Evolutionary conservation across 495 filamentous ascomycete species (phyloP).

Genomic region (Penicilliopsis zonata): DNA sequence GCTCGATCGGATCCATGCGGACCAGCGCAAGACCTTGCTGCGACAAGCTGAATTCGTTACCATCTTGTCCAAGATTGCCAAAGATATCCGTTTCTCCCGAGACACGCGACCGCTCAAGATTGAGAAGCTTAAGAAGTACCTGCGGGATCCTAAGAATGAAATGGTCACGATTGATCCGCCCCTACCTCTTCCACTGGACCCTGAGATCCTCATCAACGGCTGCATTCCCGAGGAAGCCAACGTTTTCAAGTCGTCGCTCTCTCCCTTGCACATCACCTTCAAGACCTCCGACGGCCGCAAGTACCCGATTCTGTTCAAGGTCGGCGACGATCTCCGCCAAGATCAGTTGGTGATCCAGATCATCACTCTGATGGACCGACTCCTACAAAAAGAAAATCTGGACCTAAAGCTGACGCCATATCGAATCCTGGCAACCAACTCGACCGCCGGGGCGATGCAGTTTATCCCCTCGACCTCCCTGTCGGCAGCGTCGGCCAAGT

Average conservation of each 20-base stretch:
- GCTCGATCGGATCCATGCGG: slow-evolving; percentile 45
- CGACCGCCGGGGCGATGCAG: slow-evolving; percentile 81
- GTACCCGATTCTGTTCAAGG: slow-evolving; percentile 94
- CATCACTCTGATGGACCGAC: slow-evolving; percentile 93
- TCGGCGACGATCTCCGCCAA: slow-evolving; percentile 91
- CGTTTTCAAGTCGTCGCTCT: slow-evolving; percentile 91
- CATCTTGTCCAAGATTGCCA: slow-evolving; percentile 78
- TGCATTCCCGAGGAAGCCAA: slow-evolving; percentile 74
- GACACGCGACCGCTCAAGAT: slow-evolving; percentile 68
- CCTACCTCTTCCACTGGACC: slow-evolving; percentile 81
- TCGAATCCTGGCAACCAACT: slow-evolving; percentile 85
- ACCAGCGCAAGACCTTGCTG: slow-evolving; percentile 61
- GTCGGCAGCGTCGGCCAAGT: slow-evolving; percentile 66
- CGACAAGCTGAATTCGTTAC: slow-evolving; percentile 84
- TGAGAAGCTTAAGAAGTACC: slow-evolving; percentile 66
- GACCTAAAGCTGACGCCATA: slow-evolving; percentile 93
- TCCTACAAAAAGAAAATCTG: slow-evolving; percentile 92
- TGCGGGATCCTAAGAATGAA: slow-evolving; percentile 86
- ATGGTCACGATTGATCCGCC: slow-evolving; percentile 72
- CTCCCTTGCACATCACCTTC: slow-evolving; percentile 83
- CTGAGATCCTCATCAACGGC: slow-evolving; percentile 63
- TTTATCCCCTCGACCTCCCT: slow-evolving; percentile 82
- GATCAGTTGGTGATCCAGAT: slow-evolving; percentile 98
- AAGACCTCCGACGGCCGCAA: slow-evolving; percentile 62
- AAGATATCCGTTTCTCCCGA: slow-evolving; percentile 72